phyloP scores from a whole-genome alignment of 1,139 yeast species.

The Candida glucosophila region DNA sequence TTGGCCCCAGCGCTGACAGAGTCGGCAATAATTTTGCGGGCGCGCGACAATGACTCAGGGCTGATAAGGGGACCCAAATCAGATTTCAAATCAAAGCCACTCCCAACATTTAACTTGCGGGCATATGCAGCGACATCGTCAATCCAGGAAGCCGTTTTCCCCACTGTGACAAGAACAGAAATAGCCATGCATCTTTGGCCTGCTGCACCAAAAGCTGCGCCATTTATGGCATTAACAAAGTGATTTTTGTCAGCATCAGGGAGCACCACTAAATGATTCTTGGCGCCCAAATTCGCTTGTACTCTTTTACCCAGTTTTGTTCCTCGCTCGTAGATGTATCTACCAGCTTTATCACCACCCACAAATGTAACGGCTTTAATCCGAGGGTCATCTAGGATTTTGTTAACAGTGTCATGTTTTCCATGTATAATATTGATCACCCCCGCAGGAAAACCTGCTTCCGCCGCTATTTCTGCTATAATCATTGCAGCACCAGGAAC shows the following conservation, averaged over 20 bases:
- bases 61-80: constrained; percentile 72
- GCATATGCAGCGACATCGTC: constrained; percentile 54
- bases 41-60: constrained; percentile 47
- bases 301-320: constrained; percentile 67
- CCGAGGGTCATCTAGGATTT: constrained; percentile 65
- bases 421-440: constrained; percentile 73
- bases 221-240: constrained; percentile 59
- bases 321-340: constrained; percentile 62
- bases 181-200: constrained; percentile 86
- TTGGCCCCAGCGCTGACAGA: constrained; percentile 53
- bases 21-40: constrained; percentile 47
- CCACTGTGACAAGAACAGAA: constrained; percentile 69
- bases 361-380: constrained; percentile 75
- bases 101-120: constrained; percentile 48
- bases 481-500: constrained; percentile 76
- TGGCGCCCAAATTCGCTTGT: constrained; percentile 73
- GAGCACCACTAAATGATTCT: constrained; percentile 64
- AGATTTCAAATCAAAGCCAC: constrained; percentile 54
- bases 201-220: constrained; percentile 82
- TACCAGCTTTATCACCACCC: constrained; percentile 71
- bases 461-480: constrained; percentile 62
- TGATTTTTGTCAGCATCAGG: constrained; percentile 68
- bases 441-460: constrained; percentile 78
- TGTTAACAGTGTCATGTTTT: constrained; percentile 67
- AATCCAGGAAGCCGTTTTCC: constrained; percentile 60